phyloP scores from a whole-genome alignment of 164 flowering plant genomes.

The Warburgia ugandensis region DNA sequence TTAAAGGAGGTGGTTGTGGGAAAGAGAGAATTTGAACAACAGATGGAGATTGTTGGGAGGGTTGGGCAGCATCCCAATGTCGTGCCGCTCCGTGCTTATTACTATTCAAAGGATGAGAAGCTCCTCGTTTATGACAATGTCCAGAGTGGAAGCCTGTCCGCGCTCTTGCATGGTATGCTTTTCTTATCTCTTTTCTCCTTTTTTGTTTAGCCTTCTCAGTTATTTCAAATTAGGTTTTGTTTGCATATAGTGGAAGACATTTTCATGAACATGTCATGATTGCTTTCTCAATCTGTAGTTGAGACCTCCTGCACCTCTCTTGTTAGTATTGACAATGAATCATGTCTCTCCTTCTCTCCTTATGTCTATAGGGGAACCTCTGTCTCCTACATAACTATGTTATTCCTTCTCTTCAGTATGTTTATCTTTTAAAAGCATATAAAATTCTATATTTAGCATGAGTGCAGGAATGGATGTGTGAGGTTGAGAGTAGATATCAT shows the following conservation, averaged over 20 bases:
- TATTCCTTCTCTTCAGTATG: too few relatives aligned
- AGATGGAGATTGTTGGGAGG: slow-evolving; percentile 63
- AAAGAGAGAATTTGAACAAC: slow-evolving; percentile 69
- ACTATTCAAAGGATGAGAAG: slow-evolving; percentile 83
- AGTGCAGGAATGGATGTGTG: too few relatives aligned
- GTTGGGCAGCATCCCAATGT: slow-evolving; percentile 64
- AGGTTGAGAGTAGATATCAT: too few relatives aligned
- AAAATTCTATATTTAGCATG: too few relatives aligned
- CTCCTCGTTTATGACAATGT: slow-evolving; percentile 84
- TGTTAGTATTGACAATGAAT: too few relatives aligned
- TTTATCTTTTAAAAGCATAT: too few relatives aligned
- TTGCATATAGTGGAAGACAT: neutral
- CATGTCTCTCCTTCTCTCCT: too few relatives aligned
- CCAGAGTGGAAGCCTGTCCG: slow-evolving; percentile 77
- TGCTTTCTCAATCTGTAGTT: too few relatives aligned
- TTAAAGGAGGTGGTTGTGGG: slow-evolving; percentile 67
- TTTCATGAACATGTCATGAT: too few relatives aligned
- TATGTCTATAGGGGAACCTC: too few relatives aligned
- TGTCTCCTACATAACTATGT: too few relatives aligned
- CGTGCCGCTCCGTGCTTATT: slow-evolving; percentile 78
- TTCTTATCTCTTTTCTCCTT: neutral
- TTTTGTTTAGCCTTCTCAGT: neutral
- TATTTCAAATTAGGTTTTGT: neutral
- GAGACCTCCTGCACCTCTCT: too few relatives aligned
- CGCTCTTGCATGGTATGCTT: slow-evolving; percentile 67